These are phyloP conservation scores for Alternaria metachromatica DNA, from an alignment of 2,329 filamentous ascomycete species.

Conservation along the genomic window DNA sequence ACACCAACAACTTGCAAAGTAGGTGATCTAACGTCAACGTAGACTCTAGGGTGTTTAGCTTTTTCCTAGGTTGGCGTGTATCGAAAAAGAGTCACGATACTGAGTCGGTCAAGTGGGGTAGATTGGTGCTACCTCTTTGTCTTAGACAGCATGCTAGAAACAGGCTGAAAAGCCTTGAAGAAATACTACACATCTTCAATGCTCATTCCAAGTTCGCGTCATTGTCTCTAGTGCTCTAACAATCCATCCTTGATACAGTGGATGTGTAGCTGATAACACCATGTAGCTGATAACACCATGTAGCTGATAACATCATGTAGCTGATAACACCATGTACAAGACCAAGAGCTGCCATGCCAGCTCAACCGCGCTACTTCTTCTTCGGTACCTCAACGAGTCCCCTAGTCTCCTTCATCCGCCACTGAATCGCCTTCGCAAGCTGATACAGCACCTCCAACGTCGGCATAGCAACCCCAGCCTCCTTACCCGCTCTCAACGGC, in stretches of 20 bases:
- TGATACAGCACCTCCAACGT: slow-evolving; percentile 59
- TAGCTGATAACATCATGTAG: too few species aligned
- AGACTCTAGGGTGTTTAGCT: too few species aligned
- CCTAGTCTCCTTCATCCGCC: slow-evolving; percentile 55
- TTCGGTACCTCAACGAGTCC: slow-evolving; percentile 47
- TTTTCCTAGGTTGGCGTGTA: too few species aligned
- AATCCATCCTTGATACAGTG: not conserved
- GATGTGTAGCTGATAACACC: not conserved
- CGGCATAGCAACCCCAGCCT: slow-evolving; percentile 58
- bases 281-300: not conserved
- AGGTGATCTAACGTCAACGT: too few species aligned
- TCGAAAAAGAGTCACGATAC: not conserved
- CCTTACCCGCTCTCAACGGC: slow-evolving; percentile 60
- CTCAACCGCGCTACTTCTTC: not conserved
- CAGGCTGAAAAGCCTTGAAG: too few species aligned
- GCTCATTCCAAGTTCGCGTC: not conserved
- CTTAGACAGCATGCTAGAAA: not conserved
- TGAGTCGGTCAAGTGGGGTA: not conserved
- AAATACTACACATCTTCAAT: not conserved
- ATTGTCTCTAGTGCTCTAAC: too few species aligned
- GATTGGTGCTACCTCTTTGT: not conserved
- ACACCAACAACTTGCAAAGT: too few species aligned
- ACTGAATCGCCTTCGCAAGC: slow-evolving; percentile 58
- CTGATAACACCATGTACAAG: not conserved
- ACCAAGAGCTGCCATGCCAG: not conserved